Conservation (phyloP, 2,329 filamentous ascomycete species). For the Aspergillus brunneoviolaceus region DNA sequence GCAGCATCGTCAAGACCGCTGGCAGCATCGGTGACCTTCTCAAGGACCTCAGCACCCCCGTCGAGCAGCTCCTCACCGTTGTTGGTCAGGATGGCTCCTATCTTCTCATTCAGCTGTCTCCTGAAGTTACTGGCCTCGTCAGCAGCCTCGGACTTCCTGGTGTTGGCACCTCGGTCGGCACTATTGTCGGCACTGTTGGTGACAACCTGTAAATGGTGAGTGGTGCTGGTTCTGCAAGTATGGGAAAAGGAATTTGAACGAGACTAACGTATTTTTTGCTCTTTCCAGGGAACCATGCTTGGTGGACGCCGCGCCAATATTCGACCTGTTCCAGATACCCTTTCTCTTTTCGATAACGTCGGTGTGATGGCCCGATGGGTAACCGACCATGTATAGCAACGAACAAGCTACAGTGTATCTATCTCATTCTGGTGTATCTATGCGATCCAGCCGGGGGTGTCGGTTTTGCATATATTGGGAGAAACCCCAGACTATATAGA, state of each 20-base stretch:
- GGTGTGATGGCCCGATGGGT: not conserved
- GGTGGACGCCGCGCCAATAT: not conserved
- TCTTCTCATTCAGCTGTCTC: constrained; percentile 25
- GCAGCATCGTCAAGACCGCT: constrained; percentile 28
- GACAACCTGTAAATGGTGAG: constrained; percentile 26
- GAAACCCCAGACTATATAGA: not conserved
- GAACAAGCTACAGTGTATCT: constrained; percentile 1
- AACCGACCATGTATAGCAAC: constrained; percentile 4
- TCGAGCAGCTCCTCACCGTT: constrained; percentile 23
- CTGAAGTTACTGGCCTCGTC: constrained; percentile 23
- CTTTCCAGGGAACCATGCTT: not conserved
- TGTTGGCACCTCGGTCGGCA: constrained; percentile 30
- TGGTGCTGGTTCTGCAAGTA: not conserved
- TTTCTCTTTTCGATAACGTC: not conserved
- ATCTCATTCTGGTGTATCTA: not conserved
- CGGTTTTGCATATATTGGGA: constrained; percentile 1
- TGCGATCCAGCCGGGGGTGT: not conserved
- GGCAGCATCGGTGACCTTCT: constrained; percentile 29
- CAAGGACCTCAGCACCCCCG: constrained; percentile 20
- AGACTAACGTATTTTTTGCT: not conserved
- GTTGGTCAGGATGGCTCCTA: constrained; percentile 18
- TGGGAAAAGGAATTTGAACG: not conserved
- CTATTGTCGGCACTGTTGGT: constrained; percentile 26
- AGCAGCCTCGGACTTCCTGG: constrained; percentile 26
- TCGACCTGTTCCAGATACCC: not conserved